Evolutionary conservation across 2,329 filamentous ascomycete species (phyloP).

Genomic region (Stachybotrys echinatus): DNA sequence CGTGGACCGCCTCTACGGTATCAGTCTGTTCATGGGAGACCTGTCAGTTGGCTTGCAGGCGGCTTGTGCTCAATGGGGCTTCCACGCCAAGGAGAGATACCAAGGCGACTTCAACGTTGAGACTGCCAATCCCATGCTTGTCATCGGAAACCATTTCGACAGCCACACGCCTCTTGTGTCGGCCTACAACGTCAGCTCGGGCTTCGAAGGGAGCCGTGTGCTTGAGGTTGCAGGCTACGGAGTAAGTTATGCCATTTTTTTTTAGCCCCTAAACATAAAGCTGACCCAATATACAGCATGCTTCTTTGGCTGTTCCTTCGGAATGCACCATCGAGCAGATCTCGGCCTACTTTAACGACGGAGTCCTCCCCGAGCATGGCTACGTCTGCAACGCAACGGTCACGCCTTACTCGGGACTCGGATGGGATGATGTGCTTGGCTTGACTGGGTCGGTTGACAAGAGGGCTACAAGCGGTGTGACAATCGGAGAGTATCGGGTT

Average conservation of each 20-base stretch:
- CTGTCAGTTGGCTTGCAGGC: conserved; percentile 8
- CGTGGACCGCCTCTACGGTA: conserved; percentile 13
- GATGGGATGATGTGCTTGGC: not conserved
- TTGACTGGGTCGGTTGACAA: not conserved
- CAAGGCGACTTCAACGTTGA: conserved; percentile 23
- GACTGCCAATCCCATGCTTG: conserved; percentile 25
- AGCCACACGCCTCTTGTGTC: conserved; percentile 30
- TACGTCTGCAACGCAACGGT: not conserved
- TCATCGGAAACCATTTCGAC: conserved; percentile 33
- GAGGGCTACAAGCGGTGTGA: not conserved
- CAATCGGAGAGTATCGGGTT: not conserved
- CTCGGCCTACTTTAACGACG: not conserved
- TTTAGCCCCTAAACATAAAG: not conserved
- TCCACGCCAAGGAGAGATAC: conserved; percentile 30
- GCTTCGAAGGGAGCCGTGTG: conserved; percentile 30
- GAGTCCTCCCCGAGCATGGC: not conserved
- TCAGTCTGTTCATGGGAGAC: conserved; percentile 21
- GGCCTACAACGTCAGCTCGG: conserved; percentile 27
- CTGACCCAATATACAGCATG: not conserved
- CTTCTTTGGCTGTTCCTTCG: not conserved
- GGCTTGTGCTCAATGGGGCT: conserved; percentile 30
- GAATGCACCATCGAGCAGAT: not conserved
- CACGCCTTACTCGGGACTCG: not conserved
- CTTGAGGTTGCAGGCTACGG: conserved; percentile 29
- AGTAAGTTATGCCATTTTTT: conserved; percentile 17